Base-by-base conservation (phyloP, 352 stramenopile species). In the Phytophthora capsici region DNA sequence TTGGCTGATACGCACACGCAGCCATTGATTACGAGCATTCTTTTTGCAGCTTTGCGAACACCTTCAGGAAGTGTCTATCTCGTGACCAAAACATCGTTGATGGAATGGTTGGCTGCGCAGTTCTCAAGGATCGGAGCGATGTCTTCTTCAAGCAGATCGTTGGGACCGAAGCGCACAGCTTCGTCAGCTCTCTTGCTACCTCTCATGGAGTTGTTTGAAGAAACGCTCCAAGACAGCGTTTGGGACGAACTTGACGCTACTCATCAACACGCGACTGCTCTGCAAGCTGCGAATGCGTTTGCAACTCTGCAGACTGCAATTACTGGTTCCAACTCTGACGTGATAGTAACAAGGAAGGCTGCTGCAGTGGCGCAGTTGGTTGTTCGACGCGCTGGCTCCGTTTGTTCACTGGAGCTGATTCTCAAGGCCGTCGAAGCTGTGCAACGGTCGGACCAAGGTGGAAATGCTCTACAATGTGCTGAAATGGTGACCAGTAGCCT, bases 1-100 rank as follows among this genome's bases (percentile, higher is more conserved):
- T 65, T 94, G 20, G 82, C 84, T 0, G 88, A 94, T 65, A 84
- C 84, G 10, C 81, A 96, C 57, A 94, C 88, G 6, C 84, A 91
- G 55, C 63, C 77, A 23, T 71, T 94, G 23, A 81, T 96, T 47
- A 73, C 66, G 12, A 81, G 71, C 20, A 93, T 96, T 66, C 23
- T 96, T 17, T 36, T 60, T 4, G 57, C 70, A 17, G 72, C 80
- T 12, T 67, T 93, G 17, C 57, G 71, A 22, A 93, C 86, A 3
- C 58, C 68, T 4, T 66, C 71, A 4, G 86, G 86, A 32, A 66
- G 72, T 2, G 54, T 73, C 12, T 82, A 89, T 45, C 54, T 94
- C 28, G 55, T 96, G 36, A 79, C 71, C 5, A 96, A 94, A 43
- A 74, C 74, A 23, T 73, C 69, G 4, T 58, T 93, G 34, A 41